Conservation (phyloP, 257 asterid genomes). For the Cynanchum wilfordii region DNA sequence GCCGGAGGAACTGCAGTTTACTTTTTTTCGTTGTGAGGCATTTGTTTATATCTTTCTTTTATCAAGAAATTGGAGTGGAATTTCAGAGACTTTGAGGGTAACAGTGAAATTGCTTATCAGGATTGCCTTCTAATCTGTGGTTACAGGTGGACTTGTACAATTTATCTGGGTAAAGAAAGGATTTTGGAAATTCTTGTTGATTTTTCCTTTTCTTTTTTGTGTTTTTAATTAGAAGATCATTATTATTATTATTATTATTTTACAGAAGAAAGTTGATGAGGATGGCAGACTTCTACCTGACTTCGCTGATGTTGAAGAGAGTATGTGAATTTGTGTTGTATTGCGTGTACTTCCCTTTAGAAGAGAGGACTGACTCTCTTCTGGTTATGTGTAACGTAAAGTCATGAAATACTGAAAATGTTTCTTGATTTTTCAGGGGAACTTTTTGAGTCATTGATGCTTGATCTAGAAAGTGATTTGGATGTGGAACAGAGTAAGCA, state of each 20-base stretch:
- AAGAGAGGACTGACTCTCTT: neutral
- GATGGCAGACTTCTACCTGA: constrained; percentile 76
- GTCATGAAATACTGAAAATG: constrained; percentile 4
- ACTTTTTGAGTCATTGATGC: constrained; percentile 64
- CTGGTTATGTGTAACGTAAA: neutral
- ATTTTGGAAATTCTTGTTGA: neutral
- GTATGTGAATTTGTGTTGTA: constrained; percentile 35
- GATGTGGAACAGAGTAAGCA: constrained; percentile 64
- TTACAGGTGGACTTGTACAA: neutral
- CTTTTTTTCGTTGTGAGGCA: neutral
- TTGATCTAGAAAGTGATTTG: constrained; percentile 74
- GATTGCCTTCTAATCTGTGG: neutral
- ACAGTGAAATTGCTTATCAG: neutral
- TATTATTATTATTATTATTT: constrained; percentile 24
- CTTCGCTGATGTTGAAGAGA: constrained; percentile 82
- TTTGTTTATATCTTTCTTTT: neutral
- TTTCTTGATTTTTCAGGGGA: constrained; percentile 56
- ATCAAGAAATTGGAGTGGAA: neutral
- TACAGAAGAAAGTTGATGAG: constrained; percentile 65
- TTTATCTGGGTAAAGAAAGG: neutral
- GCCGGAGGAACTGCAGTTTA: neutral
- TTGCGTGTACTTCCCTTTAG: neutral
- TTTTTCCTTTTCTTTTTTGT: neutral
- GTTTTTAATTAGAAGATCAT: constrained; percentile 7
- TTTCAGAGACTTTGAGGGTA: neutral